These are phyloP conservation scores for Eucalyptus viminalis DNA, from an alignment of 345 rosid genomes.

Conservation along the genomic window DNA sequence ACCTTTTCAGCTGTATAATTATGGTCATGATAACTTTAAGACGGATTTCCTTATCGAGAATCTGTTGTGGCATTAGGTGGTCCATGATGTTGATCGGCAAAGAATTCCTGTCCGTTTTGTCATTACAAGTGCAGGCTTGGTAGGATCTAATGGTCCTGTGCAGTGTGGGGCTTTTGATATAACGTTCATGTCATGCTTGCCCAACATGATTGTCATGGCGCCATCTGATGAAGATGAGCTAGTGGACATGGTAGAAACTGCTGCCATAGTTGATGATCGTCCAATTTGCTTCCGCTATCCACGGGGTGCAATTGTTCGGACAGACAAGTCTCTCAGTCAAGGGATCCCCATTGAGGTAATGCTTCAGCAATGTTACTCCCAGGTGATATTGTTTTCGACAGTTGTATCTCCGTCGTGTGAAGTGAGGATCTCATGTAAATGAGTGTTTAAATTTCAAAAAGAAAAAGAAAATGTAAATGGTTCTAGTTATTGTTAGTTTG, in stretches of 20 bases:
- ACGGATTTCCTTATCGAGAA: background rate
- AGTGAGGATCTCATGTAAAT: background rate
- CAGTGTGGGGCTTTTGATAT: slow-evolving; percentile 88
- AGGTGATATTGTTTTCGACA: background rate
- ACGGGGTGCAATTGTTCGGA: slow-evolving; percentile 52
- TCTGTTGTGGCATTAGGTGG: slow-evolving; percentile 26
- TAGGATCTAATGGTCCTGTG: slow-evolving; percentile 79
- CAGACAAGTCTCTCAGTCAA: slow-evolving; percentile 18
- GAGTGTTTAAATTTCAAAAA: background rate
- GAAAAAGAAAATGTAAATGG: background rate
- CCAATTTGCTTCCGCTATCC: slow-evolving; percentile 93
- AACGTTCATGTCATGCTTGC: slow-evolving; percentile 90
- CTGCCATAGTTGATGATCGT: slow-evolving; percentile 50
- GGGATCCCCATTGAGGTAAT: slow-evolving; percentile 78
- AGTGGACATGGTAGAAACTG: slow-evolving; percentile 86
- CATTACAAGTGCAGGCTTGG: slow-evolving; percentile 85
- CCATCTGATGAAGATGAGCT: slow-evolving; percentile 87
- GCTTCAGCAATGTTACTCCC: background rate
- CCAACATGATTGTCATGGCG: slow-evolving; percentile 97
- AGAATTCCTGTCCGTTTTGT: slow-evolving; percentile 79
- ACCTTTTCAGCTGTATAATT: background rate
- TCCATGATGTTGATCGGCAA: slow-evolving; percentile 91
- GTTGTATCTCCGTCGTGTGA: background rate
- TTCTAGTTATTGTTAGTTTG: background rate
- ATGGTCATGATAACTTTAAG: background rate